Evolutionary conservation across 2,329 filamentous ascomycete species (phyloP), one percentile per base, ranked within the genome.

Genomic region (Neocucurbitaria cava): DNA sequence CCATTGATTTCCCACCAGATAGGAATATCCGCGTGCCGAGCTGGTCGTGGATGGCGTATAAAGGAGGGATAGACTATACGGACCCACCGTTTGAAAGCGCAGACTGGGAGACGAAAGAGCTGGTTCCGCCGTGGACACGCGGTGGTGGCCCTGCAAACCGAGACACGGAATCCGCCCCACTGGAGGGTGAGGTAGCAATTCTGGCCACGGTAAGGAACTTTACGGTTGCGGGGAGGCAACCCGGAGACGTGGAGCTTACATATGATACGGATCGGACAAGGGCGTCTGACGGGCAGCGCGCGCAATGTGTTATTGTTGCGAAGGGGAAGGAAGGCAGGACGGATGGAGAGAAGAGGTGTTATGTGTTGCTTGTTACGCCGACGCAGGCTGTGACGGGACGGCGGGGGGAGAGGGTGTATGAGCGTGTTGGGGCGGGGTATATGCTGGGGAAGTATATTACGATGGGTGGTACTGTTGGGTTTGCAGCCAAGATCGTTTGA

Each of bases 41-140:
- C 5, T 62, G 54, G 62, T 62, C 59, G 13, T 62, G 57, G 59
- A 62, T 61, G 59, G 56, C 61, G 6, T 59, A 61, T 10, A 50
- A 24, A 23, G 59, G 61, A 10, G 59, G 52, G 3, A 65, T 63
- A 13, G 56, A 64, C 11, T 61, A 56, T n/a, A 35, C 40, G 2
- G 49, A 54, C 18, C 45, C 51, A 9, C 46, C 47, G 5, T 61
- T 45, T 26, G 18, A 40, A 2, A 18, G 10, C 18, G 46, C 40
- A 17, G 17, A 39, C 11, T 58, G 56, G 56, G 56, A 35, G n/a
- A 35, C 33, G 6, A 23, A 15, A 17, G 54, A 56, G 18, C 17
- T 54, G 20, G 39, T 44, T n/a, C 45, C 50, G 2, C 43, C 46
- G 11, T 54, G 50, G 51, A 51, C 43, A 3, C 47, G 50, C 9